Base-by-base conservation (phyloP, 2,329 filamentous ascomycete species). In the Arthroderma sp. region DNA sequence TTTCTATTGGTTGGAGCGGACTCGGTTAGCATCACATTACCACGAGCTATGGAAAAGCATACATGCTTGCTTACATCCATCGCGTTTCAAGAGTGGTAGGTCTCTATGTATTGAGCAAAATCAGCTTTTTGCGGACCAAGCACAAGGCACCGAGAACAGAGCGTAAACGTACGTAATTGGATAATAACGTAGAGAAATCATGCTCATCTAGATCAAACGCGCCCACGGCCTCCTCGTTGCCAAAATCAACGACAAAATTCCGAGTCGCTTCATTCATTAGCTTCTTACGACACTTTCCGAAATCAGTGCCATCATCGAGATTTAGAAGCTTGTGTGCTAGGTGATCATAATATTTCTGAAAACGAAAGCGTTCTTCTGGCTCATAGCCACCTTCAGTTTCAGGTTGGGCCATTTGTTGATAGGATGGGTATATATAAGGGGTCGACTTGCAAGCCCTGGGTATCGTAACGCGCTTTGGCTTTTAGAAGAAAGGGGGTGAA, bases 61-160 rank as follows among this genome's bases (percentile, higher is more conserved):
- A 38, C 27, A n/a, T 10, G 27, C 8, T 10, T 38, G 27, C 75
- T 59, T 63, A 78, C 76, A 86, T 84, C 83, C 83, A 87, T 59
- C 81, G 71, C 3, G 82, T 78, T 48, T 68, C 71, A 38, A 71
- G 62, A 40, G 65, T 68, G 36, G 61, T 62, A 2, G 72, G 68
- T 46, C 70, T 65, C 54, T 73, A 43, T 42, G 9, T 36, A 22
- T 22, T 22, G 15, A 22, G 2, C 15, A 22, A 22, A 22, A 22
- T 22, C 15, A 22, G 15, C 15, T 22, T 22, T 22, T 22, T 3
- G 15, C 15, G 15, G 15, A 22, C 15, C 15, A 22, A 22, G 3
- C 15, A 22, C 15, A 22, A 2, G 15, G 15, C 15, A 22, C 3
- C 15, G 15, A 22, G 15, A 22, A 22, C 15, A 22, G 15, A 22